Evolutionary conservation across 1,284 basidiomycete species (phyloP).

Genomic region (Boletus calvinii): DNA sequence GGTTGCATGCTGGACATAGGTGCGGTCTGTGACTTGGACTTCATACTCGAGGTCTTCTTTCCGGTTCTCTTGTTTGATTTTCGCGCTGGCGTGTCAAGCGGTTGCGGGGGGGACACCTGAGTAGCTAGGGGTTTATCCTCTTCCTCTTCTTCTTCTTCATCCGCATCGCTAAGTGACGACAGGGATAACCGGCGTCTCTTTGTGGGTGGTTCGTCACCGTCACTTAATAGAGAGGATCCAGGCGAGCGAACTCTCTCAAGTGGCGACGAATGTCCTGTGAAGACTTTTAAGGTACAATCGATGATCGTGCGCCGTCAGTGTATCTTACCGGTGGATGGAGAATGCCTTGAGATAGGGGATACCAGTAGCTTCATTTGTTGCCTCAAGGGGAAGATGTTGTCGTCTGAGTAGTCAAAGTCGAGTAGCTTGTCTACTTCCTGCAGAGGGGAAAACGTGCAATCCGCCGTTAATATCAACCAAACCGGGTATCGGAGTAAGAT

Average conservation of each 20-base stretch:
- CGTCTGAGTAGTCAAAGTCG: conserved; percentile 75
- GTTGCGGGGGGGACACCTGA: conserved; percentile 39
- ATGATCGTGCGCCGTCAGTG: conserved; percentile 34
- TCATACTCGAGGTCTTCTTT: conserved; percentile 58
- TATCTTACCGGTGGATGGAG: conserved; percentile 30
- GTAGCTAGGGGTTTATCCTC: conserved; percentile 61
- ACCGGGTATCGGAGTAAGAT: conserved; percentile 14
- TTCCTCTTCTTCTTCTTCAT: conserved; percentile 32
- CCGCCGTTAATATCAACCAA: conserved; percentile 18
- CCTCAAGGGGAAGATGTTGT: conserved; percentile 67
- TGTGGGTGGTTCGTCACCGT: conserved; percentile 48
- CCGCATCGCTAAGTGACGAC: conserved; percentile 48
- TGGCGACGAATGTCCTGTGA: conserved; percentile 34
- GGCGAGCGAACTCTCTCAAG: conserved; percentile 48
- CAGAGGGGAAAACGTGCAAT: conserved; percentile 9
- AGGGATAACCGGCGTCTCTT: conserved; percentile 52
- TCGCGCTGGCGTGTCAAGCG: conserved; percentile 26
- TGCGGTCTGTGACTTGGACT: conserved; percentile 56
- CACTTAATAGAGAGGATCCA: conserved; percentile 55
- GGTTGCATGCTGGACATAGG: conserved; percentile 40
- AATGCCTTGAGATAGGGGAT: conserved; percentile 44
- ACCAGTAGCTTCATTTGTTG: conserved; percentile 65
- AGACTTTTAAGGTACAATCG: conserved; percentile 3
- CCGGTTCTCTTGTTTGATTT: conserved; percentile 46
- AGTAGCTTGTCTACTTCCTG: conserved; percentile 76